These are phyloP conservation scores for Eragrostis curvula DNA, from an alignment of 176 grass and related monocot species.

Conservation along the genomic window DNA sequence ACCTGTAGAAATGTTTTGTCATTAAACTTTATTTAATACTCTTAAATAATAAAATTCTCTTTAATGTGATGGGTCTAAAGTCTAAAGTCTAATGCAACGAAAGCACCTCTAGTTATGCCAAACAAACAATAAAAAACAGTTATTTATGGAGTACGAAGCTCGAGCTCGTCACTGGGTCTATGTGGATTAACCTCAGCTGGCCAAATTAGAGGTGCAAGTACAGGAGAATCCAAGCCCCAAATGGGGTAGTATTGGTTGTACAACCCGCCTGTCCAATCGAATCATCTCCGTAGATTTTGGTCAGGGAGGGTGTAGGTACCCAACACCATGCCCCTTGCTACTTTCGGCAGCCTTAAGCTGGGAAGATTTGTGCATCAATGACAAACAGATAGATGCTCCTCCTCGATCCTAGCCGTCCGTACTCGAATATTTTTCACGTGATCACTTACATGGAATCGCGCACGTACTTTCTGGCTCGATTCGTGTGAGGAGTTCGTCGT, in stretches of 20 bases:
- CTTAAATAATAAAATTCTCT: no score
- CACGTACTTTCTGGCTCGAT: constrained; percentile 31
- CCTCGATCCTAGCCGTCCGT: constrained; percentile 15
- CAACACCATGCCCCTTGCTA: neutral
- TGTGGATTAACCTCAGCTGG: neutral
- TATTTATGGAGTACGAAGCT: no score
- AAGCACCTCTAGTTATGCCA: no score
- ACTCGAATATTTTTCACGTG: constrained; percentile 35
- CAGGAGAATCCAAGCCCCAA: neutral
- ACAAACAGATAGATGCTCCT: neutral
- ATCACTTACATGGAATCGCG: constrained; percentile 28
- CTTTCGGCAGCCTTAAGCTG: constrained; percentile 27
- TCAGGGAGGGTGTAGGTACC: neutral
- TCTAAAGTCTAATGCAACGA: no score
- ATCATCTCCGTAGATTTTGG: constrained; percentile 32
- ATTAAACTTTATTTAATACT: no score
- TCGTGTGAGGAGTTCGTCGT: constrained; percentile 2
- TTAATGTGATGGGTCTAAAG: no score
- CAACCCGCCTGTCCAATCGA: constrained; percentile 31
- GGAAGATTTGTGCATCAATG: neutral
- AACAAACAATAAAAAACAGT: no score
- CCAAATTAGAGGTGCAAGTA: neutral
- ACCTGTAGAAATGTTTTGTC: no score
- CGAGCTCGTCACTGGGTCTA: neutral
- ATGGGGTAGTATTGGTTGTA: neutral